Conservation (phyloP, 1,284 basidiomycete genomes). For the Austroboletus niveus region DNA sequence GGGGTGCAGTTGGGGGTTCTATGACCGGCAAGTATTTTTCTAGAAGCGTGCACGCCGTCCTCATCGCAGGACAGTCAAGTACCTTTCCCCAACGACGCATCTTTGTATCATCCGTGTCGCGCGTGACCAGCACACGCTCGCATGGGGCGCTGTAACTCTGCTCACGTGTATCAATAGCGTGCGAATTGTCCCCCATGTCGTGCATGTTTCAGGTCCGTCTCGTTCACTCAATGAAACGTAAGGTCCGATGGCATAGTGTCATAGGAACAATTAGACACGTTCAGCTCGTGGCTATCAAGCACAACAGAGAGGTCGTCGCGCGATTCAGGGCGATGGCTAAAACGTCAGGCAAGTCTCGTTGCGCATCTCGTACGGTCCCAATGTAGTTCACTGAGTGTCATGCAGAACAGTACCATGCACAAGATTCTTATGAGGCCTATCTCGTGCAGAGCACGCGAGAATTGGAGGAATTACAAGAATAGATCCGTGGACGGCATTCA, state of each 20-base stretch:
- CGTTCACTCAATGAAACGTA: neutral
- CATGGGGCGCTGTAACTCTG: conserved; percentile 71
- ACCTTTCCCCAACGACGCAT: conserved; percentile 74
- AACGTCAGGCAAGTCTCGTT: conserved; percentile 42
- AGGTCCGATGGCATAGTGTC: neutral
- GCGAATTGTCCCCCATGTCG: conserved; percentile 62
- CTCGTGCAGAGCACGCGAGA: conserved; percentile 55
- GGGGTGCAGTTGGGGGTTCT: conserved; percentile 72
- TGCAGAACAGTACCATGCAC: conserved; percentile 44
- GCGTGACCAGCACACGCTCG: conserved; percentile 68
- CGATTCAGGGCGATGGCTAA: conserved; percentile 54
- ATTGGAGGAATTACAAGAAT: conserved; percentile 65
- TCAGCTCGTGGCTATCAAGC: conserved; percentile 68
- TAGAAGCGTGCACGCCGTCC: neutral
- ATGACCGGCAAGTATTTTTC: conserved; percentile 52
- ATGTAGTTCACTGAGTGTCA: neutral
- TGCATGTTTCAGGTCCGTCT: conserved; percentile 69
- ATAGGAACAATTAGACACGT: conserved; percentile 78
- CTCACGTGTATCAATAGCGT: conserved; percentile 57
- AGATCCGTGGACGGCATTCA: neutral
- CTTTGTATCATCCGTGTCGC: conserved; percentile 78
- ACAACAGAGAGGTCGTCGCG: conserved; percentile 69
- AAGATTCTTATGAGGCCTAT: conserved; percentile 58
- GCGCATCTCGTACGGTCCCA: neutral
- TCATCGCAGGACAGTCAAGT: conserved; percentile 57